These are phyloP conservation scores for Aspergillus sp. DNA, from an alignment of 2,329 filamentous ascomycete genomes.

Conservation along the genomic window DNA sequence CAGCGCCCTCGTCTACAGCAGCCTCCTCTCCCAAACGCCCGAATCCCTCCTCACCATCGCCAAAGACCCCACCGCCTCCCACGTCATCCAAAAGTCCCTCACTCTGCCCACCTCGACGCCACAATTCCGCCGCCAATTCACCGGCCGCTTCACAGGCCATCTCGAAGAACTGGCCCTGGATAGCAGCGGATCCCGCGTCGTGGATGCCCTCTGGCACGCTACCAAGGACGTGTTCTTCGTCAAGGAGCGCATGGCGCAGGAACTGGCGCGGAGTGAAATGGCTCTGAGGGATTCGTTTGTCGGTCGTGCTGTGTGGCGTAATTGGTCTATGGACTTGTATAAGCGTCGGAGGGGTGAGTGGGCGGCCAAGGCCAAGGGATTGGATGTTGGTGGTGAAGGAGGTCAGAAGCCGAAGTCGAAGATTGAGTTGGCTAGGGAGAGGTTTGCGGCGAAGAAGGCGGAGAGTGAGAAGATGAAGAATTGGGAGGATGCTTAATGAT, in stretches of 20 bases:
- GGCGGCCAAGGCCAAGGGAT: conserved; percentile 62
- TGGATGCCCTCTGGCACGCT: conserved; percentile 66
- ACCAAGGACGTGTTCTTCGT: conserved; percentile 67
- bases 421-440: conserved; percentile 60
- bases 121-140: conserved; percentile 64
- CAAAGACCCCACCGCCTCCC: conserved; percentile 60
- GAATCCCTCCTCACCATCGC: conserved; percentile 66
- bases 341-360: conserved; percentile 65
- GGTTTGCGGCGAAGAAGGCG: conserved; percentile 51
- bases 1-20: conserved; percentile 70
- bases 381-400: conserved; percentile 32
- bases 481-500: not conserved
- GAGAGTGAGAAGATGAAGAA: conserved; percentile 18
- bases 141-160: conserved; percentile 63
- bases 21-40: conserved; percentile 62
- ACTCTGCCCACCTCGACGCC: conserved; percentile 54
- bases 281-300: conserved; percentile 64
- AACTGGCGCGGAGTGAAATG: conserved; percentile 62
- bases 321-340: conserved; percentile 74
- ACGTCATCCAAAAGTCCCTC: conserved; percentile 66
- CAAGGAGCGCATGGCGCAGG: conserved; percentile 66
- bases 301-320: conserved; percentile 70
- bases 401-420: conserved; percentile 48
- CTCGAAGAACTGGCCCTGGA: conserved; percentile 63
- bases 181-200: conserved; percentile 65